Evolutionary conservation across 805 yeast species (phyloP), one percentile per base, ranked within the genome.

Genomic region (Scheffersomyces stipitis): DNA sequence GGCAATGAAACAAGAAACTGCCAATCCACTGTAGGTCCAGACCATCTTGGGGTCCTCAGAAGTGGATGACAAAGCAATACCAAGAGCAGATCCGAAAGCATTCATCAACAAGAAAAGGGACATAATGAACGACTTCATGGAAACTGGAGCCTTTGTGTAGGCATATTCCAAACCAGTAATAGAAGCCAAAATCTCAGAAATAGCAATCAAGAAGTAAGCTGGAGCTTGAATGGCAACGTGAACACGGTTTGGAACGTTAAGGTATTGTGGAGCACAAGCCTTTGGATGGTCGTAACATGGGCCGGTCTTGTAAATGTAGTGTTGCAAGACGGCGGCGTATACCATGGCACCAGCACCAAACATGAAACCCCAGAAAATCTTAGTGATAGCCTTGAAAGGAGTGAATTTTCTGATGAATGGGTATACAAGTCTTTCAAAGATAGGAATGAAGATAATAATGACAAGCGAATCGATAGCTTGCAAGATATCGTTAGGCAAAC

Each of bases 141-240:
- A 64, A 6, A 71, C 73, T 28, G 93, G 93, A 4, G 93, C 91
- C 66, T 85, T 82, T 18, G 89, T 80, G 65, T 83, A 86, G 14
- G 95, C 95, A 55, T 83, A 84, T 65, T 86, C 93, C 49, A 83
- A 75, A 50, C 91, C 93, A 15, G 93, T 84, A 50, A 84, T 77
- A 36, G 86, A 81, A 22, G 90, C 89, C 49, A 86, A 75, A 46
- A 85, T 84, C 62, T 86, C 95, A 13, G 89, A 78, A 36, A 83
- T 56, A 9, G 86, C 91, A 60, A 83, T 79, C 45, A 86, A 64
- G 29, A 83, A 73, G 60, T 85, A 86, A 3, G 88, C 83, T 13
- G 83, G 83, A n/a, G 67, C 69, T 64, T 84, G 90, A 42, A 79
- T 68, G 46, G 86, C 86, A 46, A 86, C 80, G 56, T 82, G 83